Percentiles rank a stretch among this genome's conserved stretches.
phyloP scores from a whole-genome alignment of 768 basidiomycete species.

The Leccinum subtestaceum region DNA sequence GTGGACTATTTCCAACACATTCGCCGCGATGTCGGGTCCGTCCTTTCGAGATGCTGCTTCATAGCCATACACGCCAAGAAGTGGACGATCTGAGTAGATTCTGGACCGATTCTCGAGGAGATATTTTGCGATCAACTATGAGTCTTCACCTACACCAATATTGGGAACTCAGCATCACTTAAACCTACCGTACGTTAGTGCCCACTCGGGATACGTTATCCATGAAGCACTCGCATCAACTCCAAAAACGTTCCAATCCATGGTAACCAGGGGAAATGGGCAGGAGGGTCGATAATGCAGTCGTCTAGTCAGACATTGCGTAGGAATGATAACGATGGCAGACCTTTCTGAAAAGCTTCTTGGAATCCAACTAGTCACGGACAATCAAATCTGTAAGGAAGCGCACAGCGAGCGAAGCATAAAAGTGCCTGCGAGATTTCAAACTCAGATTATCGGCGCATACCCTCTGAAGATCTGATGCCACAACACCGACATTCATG shows the following conservation, averaged over 20 bases:
- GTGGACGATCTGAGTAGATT: background rate
- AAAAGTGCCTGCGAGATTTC: no score
- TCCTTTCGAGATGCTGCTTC: background rate
- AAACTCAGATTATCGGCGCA: no score
- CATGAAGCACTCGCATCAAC: background rate
- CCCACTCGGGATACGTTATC: background rate
- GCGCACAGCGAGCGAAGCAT: no score
- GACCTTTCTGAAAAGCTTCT: background rate
- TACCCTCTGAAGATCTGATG: no score
- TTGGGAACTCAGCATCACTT: background rate
- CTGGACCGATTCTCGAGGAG: background rate
- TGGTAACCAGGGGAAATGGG: background rate
- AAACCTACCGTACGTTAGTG: conserved; percentile 6
- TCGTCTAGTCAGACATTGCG: background rate
- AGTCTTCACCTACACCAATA: conserved; percentile 2
- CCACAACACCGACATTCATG: background rate
- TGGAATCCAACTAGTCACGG: background rate
- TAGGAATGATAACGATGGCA: background rate
- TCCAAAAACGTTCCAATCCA: background rate
- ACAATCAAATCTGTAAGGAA: no score
- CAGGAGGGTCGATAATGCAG: background rate
- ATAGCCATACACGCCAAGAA: background rate
- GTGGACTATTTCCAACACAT: background rate
- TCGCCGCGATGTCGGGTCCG: background rate
- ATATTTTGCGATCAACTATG: background rate